Conservation (phyloP, 2,329 filamentous ascomycete species). For the Sporothrix dimorphospora region DNA sequence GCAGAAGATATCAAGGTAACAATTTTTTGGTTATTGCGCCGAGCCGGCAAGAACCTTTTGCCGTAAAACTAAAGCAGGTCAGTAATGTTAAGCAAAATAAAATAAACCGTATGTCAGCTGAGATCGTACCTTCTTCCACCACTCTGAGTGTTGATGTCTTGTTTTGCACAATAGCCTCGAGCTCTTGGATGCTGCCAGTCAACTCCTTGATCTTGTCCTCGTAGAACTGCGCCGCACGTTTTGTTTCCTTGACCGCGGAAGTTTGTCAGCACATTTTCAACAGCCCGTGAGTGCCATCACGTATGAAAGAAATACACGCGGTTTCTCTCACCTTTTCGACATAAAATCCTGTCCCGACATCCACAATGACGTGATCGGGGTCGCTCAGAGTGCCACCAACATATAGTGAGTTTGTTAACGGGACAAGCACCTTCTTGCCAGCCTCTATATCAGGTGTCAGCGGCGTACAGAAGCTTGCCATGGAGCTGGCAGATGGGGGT, state of each 20-base stretch:
- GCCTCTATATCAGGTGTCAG: constrained; percentile 26
- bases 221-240: constrained; percentile 60
- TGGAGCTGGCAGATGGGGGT: neutral
- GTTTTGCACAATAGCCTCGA: constrained; percentile 60
- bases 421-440: constrained; percentile 74
- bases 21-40: constrained; percentile 10
- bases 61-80: constrained; percentile 41
- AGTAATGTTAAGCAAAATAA: constrained; percentile 21
- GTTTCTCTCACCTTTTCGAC: constrained; percentile 74
- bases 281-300: too few relatives aligned
- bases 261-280: neutral
- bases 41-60: constrained; percentile 42
- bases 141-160: constrained; percentile 86
- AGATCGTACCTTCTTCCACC: constrained; percentile 78
- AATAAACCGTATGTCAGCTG: neutral
- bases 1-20: neutral
- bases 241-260: constrained; percentile 47
- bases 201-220: constrained; percentile 59
- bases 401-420: constrained; percentile 91
- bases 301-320: neutral
- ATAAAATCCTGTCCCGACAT: constrained; percentile 92
- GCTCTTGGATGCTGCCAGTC: constrained; percentile 56
- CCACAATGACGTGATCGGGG: constrained; percentile 79
- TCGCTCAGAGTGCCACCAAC: constrained; percentile 80
- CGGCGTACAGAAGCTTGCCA: neutral